Evolutionary conservation across 2,329 filamentous ascomycete species (phyloP), one percentile per base, ranked within the genome.

Genomic region (Coniochaeta prunicola): DNA sequence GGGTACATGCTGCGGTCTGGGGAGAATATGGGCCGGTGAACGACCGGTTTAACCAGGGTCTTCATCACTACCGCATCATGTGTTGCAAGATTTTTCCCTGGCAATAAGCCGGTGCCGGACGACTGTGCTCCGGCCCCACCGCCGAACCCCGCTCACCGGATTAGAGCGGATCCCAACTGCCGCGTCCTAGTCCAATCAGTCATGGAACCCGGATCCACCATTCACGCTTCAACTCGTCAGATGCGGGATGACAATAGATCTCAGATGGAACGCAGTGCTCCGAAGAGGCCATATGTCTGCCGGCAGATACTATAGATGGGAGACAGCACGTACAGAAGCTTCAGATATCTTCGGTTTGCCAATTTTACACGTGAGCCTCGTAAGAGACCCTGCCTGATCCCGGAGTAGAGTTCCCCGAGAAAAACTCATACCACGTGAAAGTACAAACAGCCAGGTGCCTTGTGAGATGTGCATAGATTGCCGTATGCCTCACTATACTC

Each of bases 71-170:
- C 30, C 28, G 33, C 28, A 17, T 21, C 21, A 26, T 21, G 15
- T 53, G 54, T 56, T 21, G 54, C 21, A 24, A 21, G 26, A 5
- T 15, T 24, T 24, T 24, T 4, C 54, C 31, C 30, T 40, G 4
- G 33, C 17, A 56, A 40, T 36, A 40, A 56, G 31, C 57, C 24
- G 42, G 36, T 38, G 15, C 57, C 57, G 57, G 57, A 53, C 57
- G n/a, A 58, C 57, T 6, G 40, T 36, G 24, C 24, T 53, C 57
- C 57, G 57, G 45, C 26, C n/a, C 57, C 57, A 58, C 50, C 26
- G 31, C 31, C 6, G 45, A 12, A 21, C 15, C 36, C 36, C 36
- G 17, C 36, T 9, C 2, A 3, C 36, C 3, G 36, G 15, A 4
- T 38, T n/a, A 38, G 15, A 3, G 17, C 17, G 36, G 36, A 38